Conservation (phyloP, 129 eudicot species). For the Mikania micrantha region DNA sequence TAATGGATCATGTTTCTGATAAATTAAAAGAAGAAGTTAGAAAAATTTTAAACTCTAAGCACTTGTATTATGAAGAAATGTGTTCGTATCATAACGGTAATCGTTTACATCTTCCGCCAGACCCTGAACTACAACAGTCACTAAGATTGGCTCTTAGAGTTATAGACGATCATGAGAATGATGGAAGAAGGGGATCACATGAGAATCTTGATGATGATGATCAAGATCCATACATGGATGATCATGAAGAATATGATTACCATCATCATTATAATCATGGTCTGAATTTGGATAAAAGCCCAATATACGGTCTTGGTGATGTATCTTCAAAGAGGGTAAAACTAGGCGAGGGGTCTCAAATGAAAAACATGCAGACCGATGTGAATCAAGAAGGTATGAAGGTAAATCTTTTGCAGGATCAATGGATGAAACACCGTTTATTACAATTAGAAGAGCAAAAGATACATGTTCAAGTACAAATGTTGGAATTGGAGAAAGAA, state of each 20-base stretch:
- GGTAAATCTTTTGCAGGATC: constrained; percentile 31
- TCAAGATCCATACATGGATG: constrained; percentile 59
- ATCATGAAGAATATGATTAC: constrained; percentile 44
- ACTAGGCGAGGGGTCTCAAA: constrained; percentile 31
- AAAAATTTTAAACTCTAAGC: constrained; percentile 84
- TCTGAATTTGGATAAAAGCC: constrained; percentile 26
- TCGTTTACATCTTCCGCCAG: constrained; percentile 76
- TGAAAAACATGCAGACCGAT: constrained; percentile 31
- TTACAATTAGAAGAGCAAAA: constrained; percentile 63
- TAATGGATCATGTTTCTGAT: constrained; percentile 78
- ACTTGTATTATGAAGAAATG: constrained; percentile 89
- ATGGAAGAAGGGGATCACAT: constrained; percentile 38
- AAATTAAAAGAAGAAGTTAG: constrained; percentile 81
- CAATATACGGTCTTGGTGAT: constrained; percentile 29
- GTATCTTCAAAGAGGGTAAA: constrained; percentile 55
- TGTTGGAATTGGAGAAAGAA: constrained; percentile 83
- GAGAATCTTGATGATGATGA: constrained; percentile 59
- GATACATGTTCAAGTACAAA: constrained; percentile 56
- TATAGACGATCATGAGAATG: constrained; percentile 52
- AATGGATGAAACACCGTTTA: constrained; percentile 45
- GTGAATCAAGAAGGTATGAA: constrained; percentile 43
- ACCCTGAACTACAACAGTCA: constrained; percentile 67
- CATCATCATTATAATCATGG: constrained; percentile 33
- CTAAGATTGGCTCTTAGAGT: constrained; percentile 60
- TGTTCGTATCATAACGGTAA: constrained; percentile 83